phyloP scores from a whole-genome alignment of 202 grass and related monocot genomes.

The Schoenoplectus triqueter region DNA sequence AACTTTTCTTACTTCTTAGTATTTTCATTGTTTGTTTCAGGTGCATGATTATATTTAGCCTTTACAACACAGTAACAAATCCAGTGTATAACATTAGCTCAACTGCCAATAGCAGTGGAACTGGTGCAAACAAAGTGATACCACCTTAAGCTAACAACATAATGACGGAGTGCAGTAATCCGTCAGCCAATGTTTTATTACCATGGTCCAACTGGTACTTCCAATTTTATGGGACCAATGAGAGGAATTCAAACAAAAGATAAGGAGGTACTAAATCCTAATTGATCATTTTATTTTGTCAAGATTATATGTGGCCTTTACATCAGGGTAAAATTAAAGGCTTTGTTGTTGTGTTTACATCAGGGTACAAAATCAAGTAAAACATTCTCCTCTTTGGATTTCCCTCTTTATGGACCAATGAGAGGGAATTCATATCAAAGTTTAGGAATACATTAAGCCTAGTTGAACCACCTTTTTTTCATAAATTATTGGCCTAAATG shows the following conservation, averaged over 20 bases:
- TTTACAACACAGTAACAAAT: not conserved
- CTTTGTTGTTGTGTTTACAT: not conserved
- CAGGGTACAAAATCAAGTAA: not conserved
- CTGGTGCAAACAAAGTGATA: not conserved
- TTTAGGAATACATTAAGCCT: not conserved
- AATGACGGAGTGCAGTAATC: not conserved
- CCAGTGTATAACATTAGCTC: not conserved
- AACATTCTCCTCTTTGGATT: not conserved
- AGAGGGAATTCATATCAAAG: not conserved
- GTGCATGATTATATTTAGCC: not conserved
- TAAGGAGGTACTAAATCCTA: not conserved
- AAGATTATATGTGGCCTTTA: not conserved
- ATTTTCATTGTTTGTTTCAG: not conserved
- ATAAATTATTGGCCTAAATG: not conserved
- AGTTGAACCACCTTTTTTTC: slow-evolving; percentile 4
- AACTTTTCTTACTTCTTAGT: not conserved
- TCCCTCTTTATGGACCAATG: not conserved
- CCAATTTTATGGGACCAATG: not conserved
- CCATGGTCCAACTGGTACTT: not conserved
- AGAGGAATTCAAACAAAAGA: not conserved
- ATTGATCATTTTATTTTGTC: not conserved
- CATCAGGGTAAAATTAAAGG: not conserved
- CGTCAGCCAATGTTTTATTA: not conserved
- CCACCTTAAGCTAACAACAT: not conserved
- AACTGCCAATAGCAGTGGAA: not conserved